A percentile compares a stretch with the other conserved stretches of the same genome.
These are phyloP conservation scores for Amanita muscaria DNA, from an alignment of 768 basidiomycete genomes.

Conservation along the genomic window DNA sequence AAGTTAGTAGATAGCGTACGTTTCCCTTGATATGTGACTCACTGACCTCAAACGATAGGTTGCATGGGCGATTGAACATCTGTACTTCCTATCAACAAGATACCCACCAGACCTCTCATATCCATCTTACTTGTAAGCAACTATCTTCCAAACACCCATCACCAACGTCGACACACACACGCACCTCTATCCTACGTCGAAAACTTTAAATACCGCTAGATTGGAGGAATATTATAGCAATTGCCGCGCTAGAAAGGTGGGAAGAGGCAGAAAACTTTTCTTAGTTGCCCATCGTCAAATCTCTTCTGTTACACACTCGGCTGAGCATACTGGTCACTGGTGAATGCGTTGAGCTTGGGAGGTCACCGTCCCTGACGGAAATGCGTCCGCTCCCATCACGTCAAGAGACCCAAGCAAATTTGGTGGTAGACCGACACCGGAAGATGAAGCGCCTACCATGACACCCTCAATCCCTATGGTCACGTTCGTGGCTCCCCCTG, in stretches of 20 bases:
- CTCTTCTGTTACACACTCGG: too few species aligned
- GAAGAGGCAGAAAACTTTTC: constrained; percentile 65
- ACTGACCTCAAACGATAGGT: constrained; percentile 15
- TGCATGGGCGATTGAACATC: constrained; percentile 43
- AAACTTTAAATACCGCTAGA: constrained; percentile 79
- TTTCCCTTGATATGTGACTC: not conserved
- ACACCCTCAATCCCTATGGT: too few species aligned
- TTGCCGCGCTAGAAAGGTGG: constrained; percentile 59
- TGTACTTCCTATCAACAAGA: constrained; percentile 51
- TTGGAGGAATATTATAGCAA: constrained; percentile 62
- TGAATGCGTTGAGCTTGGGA: too few species aligned
- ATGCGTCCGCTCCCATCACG: too few species aligned
- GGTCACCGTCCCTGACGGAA: too few species aligned
- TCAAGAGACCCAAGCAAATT: too few species aligned
- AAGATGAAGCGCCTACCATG: too few species aligned
- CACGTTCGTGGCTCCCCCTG: too few species aligned
- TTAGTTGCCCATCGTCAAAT: too few species aligned
- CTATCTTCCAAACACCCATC: constrained; percentile 52
- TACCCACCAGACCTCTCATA: constrained; percentile 49
- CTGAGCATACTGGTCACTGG: too few species aligned
- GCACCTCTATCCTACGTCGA: constrained; percentile 71
- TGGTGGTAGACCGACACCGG: too few species aligned
- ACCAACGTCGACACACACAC: constrained; percentile 51
- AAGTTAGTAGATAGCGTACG: constrained; percentile 40
- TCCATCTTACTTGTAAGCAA: constrained; percentile 21